Percentiles rank a stretch among this genome's conserved stretches.
Conservation (phyloP, 2,329 filamentous ascomycete species). For the Cladosporium sp. region DNA sequence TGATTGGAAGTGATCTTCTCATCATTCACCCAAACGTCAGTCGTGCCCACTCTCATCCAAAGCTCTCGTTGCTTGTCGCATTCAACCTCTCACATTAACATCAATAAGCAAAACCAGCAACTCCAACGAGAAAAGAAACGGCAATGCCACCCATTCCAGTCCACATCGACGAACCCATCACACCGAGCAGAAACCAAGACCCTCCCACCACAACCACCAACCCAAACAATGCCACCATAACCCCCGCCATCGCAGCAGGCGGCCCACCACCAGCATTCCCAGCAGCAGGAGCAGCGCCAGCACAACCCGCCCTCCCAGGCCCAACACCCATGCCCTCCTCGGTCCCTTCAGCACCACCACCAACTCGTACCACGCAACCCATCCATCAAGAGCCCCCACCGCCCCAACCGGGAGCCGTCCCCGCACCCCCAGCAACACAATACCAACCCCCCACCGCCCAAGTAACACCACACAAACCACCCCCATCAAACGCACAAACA, state of each 20-base stretch:
- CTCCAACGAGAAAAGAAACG: not conserved
- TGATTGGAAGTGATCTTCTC: too few species aligned
- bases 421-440: slow-evolving; percentile 24
- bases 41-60: too few species aligned
- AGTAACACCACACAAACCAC: not conserved
- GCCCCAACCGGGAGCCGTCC: slow-evolving; percentile 41
- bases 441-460: slow-evolving; percentile 22
- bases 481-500: slow-evolving; percentile 2
- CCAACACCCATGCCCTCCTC: slow-evolving; percentile 27
- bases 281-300: slow-evolving; percentile 25
- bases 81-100: too few species aligned
- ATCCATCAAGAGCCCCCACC: slow-evolving; percentile 32
- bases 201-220: slow-evolving; percentile 26
- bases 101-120: too few species aligned
- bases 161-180: slow-evolving; percentile 45
- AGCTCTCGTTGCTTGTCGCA: too few species aligned
- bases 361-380: slow-evolving; percentile 18
- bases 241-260: slow-evolving; percentile 22
- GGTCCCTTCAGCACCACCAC: slow-evolving; percentile 22
- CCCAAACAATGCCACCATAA: slow-evolving; percentile 11
- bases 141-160: slow-evolving; percentile 46
- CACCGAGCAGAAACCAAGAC: slow-evolving; percentile 33
- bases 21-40: too few species aligned
- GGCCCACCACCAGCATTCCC: slow-evolving; percentile 23
- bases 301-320: slow-evolving; percentile 23